Percentiles rank a stretch among this genome's conserved stretches.
phyloP scores from a whole-genome alignment of 2,329 filamentous ascomycete genomes.

The Trichoderma sp. region DNA sequence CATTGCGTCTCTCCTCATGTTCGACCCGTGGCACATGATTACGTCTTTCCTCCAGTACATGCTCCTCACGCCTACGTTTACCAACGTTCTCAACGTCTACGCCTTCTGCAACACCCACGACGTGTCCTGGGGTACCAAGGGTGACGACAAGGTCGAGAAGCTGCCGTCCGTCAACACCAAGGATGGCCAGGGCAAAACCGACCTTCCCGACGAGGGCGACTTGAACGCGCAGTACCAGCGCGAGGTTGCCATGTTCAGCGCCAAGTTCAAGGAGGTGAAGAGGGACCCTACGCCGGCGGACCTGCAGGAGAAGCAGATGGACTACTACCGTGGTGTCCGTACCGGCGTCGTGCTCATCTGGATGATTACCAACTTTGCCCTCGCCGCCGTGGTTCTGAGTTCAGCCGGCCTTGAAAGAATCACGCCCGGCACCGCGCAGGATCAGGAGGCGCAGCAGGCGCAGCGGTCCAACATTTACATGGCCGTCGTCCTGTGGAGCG shows the following conservation, averaged over 20 bases:
- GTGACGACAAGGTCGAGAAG: constrained; percentile 92
- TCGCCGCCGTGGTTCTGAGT: constrained; percentile 83
- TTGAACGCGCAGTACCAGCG: constrained; percentile 92
- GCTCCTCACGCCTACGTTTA: constrained; percentile 91
- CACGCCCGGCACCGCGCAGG: constrained; percentile 45
- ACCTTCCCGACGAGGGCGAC: constrained; percentile 92
- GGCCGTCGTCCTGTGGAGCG: constrained; percentile 83
- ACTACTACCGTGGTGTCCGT: constrained; percentile 97
- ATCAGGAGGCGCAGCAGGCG: constrained; percentile 49
- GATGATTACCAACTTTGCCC: constrained; percentile 94
- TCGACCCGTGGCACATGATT: constrained; percentile 99
- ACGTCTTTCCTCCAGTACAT: constrained; percentile 96
- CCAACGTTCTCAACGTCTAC: constrained; percentile 98
- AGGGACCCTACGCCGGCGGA: constrained; percentile 58
- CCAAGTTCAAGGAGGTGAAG: constrained; percentile 74
- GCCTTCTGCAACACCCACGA: constrained; percentile 99
- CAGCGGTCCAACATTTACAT: constrained; percentile 78
- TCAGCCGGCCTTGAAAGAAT: constrained; percentile 79
- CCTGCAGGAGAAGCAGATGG: constrained; percentile 82
- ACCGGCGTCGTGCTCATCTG: constrained; percentile 89
- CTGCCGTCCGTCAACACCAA: constrained; percentile 87
- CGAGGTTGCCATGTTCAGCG: constrained; percentile 73
- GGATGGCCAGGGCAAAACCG: constrained; percentile 86
- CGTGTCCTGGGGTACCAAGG: constrained; percentile 97
- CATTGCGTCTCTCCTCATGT: constrained; percentile 86